Base-by-base conservation (phyloP, 2,329 filamentous ascomycete species). In the Aspergillus viridinutans region DNA sequence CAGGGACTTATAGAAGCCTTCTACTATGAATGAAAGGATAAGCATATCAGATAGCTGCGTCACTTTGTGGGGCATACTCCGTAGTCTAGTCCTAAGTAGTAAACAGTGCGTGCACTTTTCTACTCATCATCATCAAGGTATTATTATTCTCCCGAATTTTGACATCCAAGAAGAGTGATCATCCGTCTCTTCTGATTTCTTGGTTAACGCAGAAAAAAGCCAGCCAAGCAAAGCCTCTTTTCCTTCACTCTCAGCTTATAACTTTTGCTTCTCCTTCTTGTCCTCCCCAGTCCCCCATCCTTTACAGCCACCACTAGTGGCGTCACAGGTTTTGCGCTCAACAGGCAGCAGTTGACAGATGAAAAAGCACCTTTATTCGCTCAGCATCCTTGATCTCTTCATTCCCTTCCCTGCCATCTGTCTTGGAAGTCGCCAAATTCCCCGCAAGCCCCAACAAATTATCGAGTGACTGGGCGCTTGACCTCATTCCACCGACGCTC, bases 401-500 rank as follows among this genome's bases (percentile, higher is more conserved):
- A 47, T 23, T 45, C 5, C 20, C 20, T 47, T 47, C n/a, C 21
- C 40, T 43, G 12, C 23, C 10, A 7, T 23, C 4, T 47, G 43
- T 47, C 23, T 47, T 23, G 43, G 43, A 47, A 23, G 21, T 26
- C 14, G 10, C 10, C 21, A 25, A 47, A 14, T 14, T 20, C 42
- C 14, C 21, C 20, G n/a, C 51, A 50, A 50, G 50, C 50, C 50
- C 42, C 50, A 23, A 50, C 28, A 58, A 58, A 59, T 55, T 49
- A 35, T 47, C 50, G 32, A 53, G 49, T 50, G 53, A 48, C 32
- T 26, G 42, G 42, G 52, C 52, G 52, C 54, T 54, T 50, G 53
- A 50, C 32, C 53, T 57, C 66, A 66, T 66, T 65, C 65, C 61
- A 59, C 50, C 53, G 17, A 51, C 53, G 53, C 64, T 67, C 63